Conservation (phyloP, 225 moss, liverwort and hornwort species). For the Neckera pumila region DNA sequence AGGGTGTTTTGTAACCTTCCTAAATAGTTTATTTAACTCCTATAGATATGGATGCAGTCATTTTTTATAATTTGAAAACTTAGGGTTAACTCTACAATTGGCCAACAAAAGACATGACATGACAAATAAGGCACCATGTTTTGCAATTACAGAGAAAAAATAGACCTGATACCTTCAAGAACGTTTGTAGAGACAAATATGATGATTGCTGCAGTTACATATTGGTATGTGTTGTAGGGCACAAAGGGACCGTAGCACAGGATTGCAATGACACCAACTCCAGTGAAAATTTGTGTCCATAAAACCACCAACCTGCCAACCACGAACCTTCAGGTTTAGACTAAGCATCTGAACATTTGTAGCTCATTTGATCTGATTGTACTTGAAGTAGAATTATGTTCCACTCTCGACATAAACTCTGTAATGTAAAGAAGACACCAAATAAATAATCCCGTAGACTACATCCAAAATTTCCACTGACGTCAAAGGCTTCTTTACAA, state of each 20-base stretch:
- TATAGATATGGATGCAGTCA: background rate
- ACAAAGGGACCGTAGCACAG: slow-evolving; percentile 24
- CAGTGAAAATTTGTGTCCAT: slow-evolving; percentile 46
- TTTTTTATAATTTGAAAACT: background rate
- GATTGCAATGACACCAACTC: slow-evolving; percentile 35
- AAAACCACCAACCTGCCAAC: slow-evolving; percentile 44
- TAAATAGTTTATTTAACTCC: background rate
- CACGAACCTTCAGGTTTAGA: background rate
- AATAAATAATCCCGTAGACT: background rate
- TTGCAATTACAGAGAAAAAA: background rate
- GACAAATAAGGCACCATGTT: background rate
- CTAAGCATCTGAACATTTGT: background rate
- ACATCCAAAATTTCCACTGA: background rate
- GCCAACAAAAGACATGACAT: background rate
- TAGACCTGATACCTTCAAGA: slow-evolving; percentile 33
- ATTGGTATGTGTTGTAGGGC: slow-evolving; percentile 38
- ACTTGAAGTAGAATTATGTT: background rate
- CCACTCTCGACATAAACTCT: background rate
- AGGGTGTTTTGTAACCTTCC: background rate
- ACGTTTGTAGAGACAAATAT: slow-evolving; percentile 61
- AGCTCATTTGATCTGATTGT: background rate
- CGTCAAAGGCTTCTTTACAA: background rate
- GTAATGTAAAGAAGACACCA: background rate
- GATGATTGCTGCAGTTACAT: slow-evolving; percentile 36
- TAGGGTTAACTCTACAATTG: background rate